Evolutionary conservation across 495 filamentous ascomycete species (phyloP), one percentile per base, ranked within the genome.

Genomic region (Hyaloscypha bicolor): DNA sequence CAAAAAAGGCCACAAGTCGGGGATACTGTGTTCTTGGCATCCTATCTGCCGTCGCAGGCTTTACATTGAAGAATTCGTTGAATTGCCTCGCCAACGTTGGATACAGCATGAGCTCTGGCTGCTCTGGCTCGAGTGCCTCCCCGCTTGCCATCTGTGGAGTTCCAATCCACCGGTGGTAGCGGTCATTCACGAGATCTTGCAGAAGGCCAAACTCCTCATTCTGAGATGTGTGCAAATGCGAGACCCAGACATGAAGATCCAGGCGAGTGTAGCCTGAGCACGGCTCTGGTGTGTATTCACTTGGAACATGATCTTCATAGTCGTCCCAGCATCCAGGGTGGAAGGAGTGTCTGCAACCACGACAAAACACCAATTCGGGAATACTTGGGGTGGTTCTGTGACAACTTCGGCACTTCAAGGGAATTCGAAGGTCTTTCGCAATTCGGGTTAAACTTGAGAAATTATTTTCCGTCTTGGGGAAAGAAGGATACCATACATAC

Each of bases 1-100:
- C 53, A 56, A 56, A 56, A 56, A 56, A 56, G 53, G 53, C 53
- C 5, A 56, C 53, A 16, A 56, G 53, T 3, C 53, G 53, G 29
- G 53, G 53, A 56, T 29, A 56, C 29, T 56, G 53, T 56, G 21
- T 9, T 56, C 29, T 56, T 0, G 53, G 53, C 6, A 25, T 25
- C 29, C 29, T 56, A 9, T 56, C 53, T 56, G 53, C 22, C 29
- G 53, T 56, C 53, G 9, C 9, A 31, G 21, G 53, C 21, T 1
- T 6, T 8, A 56, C 29, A 56, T 56, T 56, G 9, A 31, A 25
- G 29, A 56, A 56, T 14, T 56, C 22, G 6, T 56, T 31, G 29
- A 56, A 56, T 31, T 56, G 53, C 16, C 21, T 56, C 3, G 22
- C 5, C 16, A 56, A 14, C 22, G 29, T 31, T 56, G 53, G 53